phyloP scores from a whole-genome alignment of 176 grass and related monocot species.

The Oryza longistaminata region DNA sequence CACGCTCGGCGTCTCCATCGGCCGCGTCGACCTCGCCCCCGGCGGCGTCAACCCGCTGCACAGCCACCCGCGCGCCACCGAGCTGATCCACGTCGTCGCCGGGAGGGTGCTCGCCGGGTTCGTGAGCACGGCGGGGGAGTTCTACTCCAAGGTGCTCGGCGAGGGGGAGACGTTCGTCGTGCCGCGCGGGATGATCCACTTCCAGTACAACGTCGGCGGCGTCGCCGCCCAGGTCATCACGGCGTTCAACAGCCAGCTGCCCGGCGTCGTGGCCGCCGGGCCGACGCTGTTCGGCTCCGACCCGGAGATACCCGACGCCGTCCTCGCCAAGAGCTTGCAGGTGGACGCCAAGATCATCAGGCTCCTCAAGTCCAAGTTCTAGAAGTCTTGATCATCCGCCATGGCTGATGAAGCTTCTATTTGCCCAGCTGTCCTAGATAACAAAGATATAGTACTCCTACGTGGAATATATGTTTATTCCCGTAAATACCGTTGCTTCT shows the following conservation, averaged over 20 bases:
- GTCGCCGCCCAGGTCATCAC: constrained; percentile 44
- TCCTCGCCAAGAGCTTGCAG: constrained; percentile 70
- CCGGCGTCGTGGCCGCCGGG: constrained; percentile 50
- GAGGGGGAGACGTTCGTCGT: constrained; percentile 65
- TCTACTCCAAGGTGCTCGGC: constrained; percentile 55
- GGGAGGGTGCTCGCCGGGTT: constrained; percentile 68
- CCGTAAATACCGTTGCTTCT: not conserved
- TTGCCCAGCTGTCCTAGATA: not conserved
- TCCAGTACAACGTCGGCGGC: constrained; percentile 61
- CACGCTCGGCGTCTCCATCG: constrained; percentile 81
- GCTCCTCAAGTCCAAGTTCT: constrained; percentile 63
- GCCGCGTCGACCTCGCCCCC: constrained; percentile 70
- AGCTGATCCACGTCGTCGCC: constrained; percentile 53
- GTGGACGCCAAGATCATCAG: constrained; percentile 47
- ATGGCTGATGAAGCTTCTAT: not conserved
- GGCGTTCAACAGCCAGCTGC: constrained; percentile 77
- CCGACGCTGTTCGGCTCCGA: constrained; percentile 40
- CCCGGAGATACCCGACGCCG: constrained; percentile 59
- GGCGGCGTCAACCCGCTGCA: constrained; percentile 83
- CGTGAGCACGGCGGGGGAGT: constrained; percentile 51
- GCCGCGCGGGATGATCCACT: constrained; percentile 73
- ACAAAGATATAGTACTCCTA: no score
- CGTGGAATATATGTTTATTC: not conserved
- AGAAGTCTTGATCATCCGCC: not conserved
- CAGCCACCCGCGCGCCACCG: constrained; percentile 66